Evolutionary conservation across 768 basidiomycete species (phyloP).

Genomic region (Rhodotorula sphaerocarpa): DNA sequence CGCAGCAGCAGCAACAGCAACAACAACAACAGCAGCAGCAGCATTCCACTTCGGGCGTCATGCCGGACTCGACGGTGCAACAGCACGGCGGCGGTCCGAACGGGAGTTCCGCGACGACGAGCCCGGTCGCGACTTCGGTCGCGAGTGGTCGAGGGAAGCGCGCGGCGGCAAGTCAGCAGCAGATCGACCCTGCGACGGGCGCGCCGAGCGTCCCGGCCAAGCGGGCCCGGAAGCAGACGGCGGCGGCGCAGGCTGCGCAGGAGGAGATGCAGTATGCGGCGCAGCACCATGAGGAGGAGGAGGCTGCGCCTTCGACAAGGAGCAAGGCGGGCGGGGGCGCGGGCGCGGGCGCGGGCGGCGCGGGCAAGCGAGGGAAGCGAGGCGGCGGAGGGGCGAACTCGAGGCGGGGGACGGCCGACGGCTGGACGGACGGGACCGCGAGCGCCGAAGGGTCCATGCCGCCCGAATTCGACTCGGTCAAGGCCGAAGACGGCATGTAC

Average conservation of each 20-base stretch:
- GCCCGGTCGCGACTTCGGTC: not conserved
- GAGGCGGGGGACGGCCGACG: conserved; percentile 10
- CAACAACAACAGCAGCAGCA: not conserved
- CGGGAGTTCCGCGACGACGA: not conserved
- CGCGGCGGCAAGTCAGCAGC: not conserved
- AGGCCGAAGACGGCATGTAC: not conserved
- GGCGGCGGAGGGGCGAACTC: conserved; percentile 2
- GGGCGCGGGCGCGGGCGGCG: not conserved
- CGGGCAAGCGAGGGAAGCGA: not conserved
- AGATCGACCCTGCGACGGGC: not conserved
- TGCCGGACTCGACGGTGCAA: not conserved
- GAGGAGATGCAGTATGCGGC: conserved; percentile 9
- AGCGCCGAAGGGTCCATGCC: not conserved
- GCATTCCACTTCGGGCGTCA: conserved; percentile 4
- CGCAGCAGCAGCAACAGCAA: not conserved
- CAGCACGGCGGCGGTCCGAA: not conserved
- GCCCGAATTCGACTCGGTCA: not conserved
- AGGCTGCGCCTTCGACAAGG: not conserved
- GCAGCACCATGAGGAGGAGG: conserved; percentile 5
- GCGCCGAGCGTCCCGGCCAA: conserved; percentile 13
- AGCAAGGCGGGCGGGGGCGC: not conserved
- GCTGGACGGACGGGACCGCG: conserved; percentile 4
- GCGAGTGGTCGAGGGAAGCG: conserved; percentile 1
- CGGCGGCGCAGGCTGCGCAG: conserved; percentile 6
- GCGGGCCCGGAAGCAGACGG: conserved; percentile 6